Evolutionary conservation across 768 basidiomycete species (phyloP).

Genomic region (Tylopilus rubrobrunneus): DNA sequence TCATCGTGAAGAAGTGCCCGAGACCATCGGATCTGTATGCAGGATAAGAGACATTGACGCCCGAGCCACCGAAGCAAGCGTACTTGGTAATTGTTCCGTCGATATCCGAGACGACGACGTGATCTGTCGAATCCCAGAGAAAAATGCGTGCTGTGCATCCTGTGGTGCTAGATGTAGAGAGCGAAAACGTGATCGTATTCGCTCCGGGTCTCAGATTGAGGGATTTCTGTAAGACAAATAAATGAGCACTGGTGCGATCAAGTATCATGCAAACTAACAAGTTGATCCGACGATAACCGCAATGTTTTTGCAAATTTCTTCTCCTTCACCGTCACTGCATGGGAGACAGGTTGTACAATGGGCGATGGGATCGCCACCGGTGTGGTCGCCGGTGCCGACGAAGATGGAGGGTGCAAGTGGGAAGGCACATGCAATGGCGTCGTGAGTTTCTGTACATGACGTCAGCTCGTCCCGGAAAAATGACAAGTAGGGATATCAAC

Average conservation of each 20-base stretch:
- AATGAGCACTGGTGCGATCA: background rate
- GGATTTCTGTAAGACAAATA: slow-evolving; percentile 55
- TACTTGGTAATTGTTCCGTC: slow-evolving; percentile 99
- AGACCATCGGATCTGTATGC: slow-evolving; percentile 81
- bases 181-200: slow-evolving; percentile 90
- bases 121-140: slow-evolving; percentile 90
- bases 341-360: slow-evolving; percentile 25
- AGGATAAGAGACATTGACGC: background rate
- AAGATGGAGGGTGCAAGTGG: slow-evolving; percentile 28
- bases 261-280: slow-evolving; percentile 48
- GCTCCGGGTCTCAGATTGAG: slow-evolving; percentile 81
- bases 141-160: slow-evolving; percentile 93
- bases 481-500: slow-evolving; percentile 7
- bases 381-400: slow-evolving; percentile 45
- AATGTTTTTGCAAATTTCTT: slow-evolving; percentile 88
- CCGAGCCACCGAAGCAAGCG: slow-evolving; percentile 13
- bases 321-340: slow-evolving; percentile 10
- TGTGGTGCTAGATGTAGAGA: slow-evolving; percentile 75
- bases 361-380: slow-evolving; percentile 29
- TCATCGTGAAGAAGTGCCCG: slow-evolving; percentile 96
- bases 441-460: slow-evolving; percentile 10
- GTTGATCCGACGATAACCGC: slow-evolving; percentile 89
- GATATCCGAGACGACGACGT: slow-evolving; percentile 92
- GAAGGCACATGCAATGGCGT: background rate
- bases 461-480: slow-evolving; percentile 1